phyloP scores from a whole-genome alignment of 2,329 filamentous ascomycete genomes.

The Epicoccum nigrum region DNA sequence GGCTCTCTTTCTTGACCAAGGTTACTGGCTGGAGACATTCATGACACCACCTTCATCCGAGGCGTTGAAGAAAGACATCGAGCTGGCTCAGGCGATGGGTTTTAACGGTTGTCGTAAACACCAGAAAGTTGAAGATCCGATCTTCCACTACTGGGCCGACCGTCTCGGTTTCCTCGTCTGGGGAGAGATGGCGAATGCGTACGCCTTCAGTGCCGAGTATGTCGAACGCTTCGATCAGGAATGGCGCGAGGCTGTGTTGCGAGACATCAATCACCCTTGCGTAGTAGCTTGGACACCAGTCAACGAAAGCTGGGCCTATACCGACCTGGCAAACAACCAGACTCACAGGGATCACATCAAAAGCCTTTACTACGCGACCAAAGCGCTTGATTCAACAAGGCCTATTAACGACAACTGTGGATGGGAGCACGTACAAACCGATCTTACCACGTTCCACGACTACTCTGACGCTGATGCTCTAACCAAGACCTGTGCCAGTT shows the following conservation, averaged over 20 bases:
- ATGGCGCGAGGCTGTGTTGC: slow-evolving; percentile 66
- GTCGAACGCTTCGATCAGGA: slow-evolving; percentile 67
- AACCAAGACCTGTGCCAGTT: slow-evolving; percentile 59
- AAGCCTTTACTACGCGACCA: slow-evolving; percentile 68
- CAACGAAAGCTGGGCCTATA: slow-evolving; percentile 70
- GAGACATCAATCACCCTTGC: slow-evolving; percentile 70
- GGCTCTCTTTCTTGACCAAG: slow-evolving; percentile 65
- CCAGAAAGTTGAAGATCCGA: slow-evolving; percentile 67
- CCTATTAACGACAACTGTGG: slow-evolving; percentile 75
- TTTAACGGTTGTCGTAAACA: slow-evolving; percentile 71
- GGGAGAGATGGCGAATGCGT: slow-evolving; percentile 70
- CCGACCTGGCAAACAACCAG: slow-evolving; percentile 60
- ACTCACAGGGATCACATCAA: slow-evolving; percentile 69
- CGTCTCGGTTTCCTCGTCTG: slow-evolving; percentile 66
- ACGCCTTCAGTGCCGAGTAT: slow-evolving; percentile 65
- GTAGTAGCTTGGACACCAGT: slow-evolving; percentile 71
- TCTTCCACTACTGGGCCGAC: slow-evolving; percentile 67
- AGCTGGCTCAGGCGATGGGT: slow-evolving; percentile 54
- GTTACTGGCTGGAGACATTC: slow-evolving; percentile 67
- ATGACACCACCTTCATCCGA: slow-evolving; percentile 62
- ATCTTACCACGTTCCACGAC: slow-evolving; percentile 72
- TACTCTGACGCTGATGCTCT: slow-evolving; percentile 66
- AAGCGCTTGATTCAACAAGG: slow-evolving; percentile 67
- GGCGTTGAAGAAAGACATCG: slow-evolving; percentile 44
- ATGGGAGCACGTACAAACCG: slow-evolving; percentile 71